Percentiles rank a stretch among this genome's conserved stretches.
Evolutionary conservation across 2,329 filamentous ascomycete genomes (phyloP).

Genomic region (Fusarium chaquense): DNA sequence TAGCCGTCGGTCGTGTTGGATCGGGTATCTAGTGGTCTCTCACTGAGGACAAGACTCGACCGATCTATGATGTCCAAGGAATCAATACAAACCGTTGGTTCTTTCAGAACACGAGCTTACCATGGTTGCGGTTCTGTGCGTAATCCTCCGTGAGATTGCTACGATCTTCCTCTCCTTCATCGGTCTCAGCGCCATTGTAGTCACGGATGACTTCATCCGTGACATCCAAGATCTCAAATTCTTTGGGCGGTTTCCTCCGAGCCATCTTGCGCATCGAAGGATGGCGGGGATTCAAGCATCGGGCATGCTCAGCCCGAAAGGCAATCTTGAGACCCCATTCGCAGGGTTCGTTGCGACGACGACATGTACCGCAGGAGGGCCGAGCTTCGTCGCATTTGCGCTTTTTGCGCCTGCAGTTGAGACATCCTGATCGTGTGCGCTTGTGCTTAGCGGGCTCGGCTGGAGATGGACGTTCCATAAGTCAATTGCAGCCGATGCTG

Average conservation of each 20-base stretch:
- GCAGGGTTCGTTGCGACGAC: constrained; percentile 49
- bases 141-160: constrained; percentile 17
- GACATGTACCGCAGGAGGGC: constrained; percentile 53
- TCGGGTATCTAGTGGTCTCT: not conserved
- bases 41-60: not conserved
- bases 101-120: constrained; percentile 4
- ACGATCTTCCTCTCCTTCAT: constrained; percentile 34
- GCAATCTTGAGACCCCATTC: constrained; percentile 56
- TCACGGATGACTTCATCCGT: constrained; percentile 55
- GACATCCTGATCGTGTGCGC: constrained; percentile 53
- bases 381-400: constrained; percentile 55
- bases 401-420: constrained; percentile 56
- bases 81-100: not conserved
- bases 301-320: constrained; percentile 54
- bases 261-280: constrained; percentile 53
- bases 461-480: constrained; percentile 31
- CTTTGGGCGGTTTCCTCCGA: constrained; percentile 43
- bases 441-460: constrained; percentile 46
- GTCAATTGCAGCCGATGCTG: constrained; percentile 40
- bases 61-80: not conserved
- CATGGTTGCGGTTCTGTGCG: not conserved
- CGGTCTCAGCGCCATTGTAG: constrained; percentile 48
- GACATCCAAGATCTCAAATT: constrained; percentile 54
- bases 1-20: constrained; percentile 20
- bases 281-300: constrained; percentile 49